These are phyloP conservation scores for Teratosphaeria epicoccoides DNA, from an alignment of 2,329 filamentous ascomycete species.

Conservation along the genomic window DNA sequence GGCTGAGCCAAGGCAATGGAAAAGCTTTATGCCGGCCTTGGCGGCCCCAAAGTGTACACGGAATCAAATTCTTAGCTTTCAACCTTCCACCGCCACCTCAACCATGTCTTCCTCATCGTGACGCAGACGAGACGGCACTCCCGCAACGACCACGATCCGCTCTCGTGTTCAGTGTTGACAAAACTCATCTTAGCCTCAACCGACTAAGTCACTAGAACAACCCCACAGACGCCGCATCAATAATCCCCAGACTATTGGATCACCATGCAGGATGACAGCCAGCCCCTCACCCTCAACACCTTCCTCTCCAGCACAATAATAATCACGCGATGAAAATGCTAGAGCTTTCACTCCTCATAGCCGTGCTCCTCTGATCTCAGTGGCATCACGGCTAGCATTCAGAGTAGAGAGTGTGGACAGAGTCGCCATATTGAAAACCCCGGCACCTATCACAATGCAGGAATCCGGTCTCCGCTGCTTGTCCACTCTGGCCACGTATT, in stretches of 20 bases:
- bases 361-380: too few species aligned
- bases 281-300: not conserved
- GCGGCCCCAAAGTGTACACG: not conserved
- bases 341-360: conserved; percentile 18
- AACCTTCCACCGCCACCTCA: not conserved
- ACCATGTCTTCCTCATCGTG: not conserved
- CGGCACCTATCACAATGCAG: conserved; percentile 3
- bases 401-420: conserved; percentile 23
- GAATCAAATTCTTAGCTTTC: not conserved
- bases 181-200: not conserved
- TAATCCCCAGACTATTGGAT: not conserved
- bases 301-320: not conserved
- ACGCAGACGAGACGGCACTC: not conserved
- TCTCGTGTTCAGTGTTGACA: not conserved
- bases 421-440: conserved; percentile 18
- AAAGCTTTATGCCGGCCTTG: not conserved
- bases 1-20: too few species aligned
- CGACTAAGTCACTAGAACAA: not conserved
- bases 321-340: conserved; percentile 17
- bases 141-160: not conserved
- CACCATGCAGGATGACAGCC: not conserved
- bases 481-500: conserved; percentile 1
- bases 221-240: not conserved
- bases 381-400: too few species aligned
- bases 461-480: conserved; percentile 5